These are phyloP conservation scores for Nepenthes mirabilis DNA, from an alignment of 148 eudicot genomes.

Conservation along the genomic window DNA sequence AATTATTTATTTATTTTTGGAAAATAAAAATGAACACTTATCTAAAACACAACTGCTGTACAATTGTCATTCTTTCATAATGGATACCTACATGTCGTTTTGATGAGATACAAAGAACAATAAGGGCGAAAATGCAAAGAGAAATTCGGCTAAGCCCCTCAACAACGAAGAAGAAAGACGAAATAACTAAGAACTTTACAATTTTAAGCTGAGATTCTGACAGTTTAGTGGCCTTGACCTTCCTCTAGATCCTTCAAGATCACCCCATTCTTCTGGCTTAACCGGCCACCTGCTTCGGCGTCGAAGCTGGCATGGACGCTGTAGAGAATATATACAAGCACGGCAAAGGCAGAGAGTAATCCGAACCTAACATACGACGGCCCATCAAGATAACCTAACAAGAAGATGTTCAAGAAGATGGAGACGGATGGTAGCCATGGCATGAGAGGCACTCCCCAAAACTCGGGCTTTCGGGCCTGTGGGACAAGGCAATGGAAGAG, in stretches of 20 bases:
- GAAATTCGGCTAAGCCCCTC: too few species aligned
- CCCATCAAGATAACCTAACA: conserved; percentile 60
- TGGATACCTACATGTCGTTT: too few species aligned
- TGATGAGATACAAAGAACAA: too few species aligned
- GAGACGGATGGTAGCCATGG: conserved; percentile 85
- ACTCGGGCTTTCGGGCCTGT: conserved; percentile 66
- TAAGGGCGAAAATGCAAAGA: too few species aligned
- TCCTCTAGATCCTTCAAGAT: conserved; percentile 19
- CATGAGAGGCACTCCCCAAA: conserved; percentile 96
- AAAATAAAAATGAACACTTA: too few species aligned
- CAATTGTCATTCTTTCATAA: too few species aligned
- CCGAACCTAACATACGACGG: conserved; percentile 61
- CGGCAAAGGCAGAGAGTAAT: conserved; percentile 45
- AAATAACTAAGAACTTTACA: too few species aligned
- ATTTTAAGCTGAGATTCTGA: too few species aligned
- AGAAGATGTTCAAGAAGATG: conserved; percentile 69
- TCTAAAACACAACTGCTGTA: too few species aligned
- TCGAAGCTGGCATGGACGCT: conserved; percentile 96
- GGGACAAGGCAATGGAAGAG: conserved; percentile 62
- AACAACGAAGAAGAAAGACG: too few species aligned
- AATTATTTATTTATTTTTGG: too few species aligned
- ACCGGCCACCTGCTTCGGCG: conserved; percentile 55
- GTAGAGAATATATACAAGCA: conserved; percentile 59
- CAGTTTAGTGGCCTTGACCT: background rate
- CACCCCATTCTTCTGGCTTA: conserved; percentile 24